These are phyloP conservation scores for Anaeromyces robustus DNA, from an alignment of 192 early-diverging fungal genomes.

Conservation along the genomic window DNA sequence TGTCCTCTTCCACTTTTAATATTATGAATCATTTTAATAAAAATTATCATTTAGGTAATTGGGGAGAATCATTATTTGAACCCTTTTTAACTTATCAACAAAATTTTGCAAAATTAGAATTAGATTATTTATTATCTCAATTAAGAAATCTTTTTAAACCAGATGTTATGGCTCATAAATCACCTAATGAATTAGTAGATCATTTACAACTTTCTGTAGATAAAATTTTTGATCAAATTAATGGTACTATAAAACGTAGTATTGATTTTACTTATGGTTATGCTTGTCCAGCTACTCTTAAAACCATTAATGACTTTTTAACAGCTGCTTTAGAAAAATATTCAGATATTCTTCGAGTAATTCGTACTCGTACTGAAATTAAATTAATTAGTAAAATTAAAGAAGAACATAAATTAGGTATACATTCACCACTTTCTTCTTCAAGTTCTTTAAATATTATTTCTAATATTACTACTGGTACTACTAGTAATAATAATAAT, in stretches of 20 bases:
- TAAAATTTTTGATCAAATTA: slow-evolving; percentile 16
- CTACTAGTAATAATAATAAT: too few relatives aligned
- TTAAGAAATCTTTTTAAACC: slow-evolving; percentile 9
- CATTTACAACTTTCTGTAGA: slow-evolving; percentile 20
- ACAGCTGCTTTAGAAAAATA: slow-evolving; percentile 22
- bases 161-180: slow-evolving; percentile 9
- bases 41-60: slow-evolving; percentile 10
- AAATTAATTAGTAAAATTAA: slow-evolving; percentile 17
- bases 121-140: slow-evolving; percentile 17
- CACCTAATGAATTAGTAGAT: slow-evolving; percentile 25
- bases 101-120: slow-evolving; percentile 37
- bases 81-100: slow-evolving; percentile 46
- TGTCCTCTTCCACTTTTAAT: neutral
- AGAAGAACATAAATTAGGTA: slow-evolving; percentile 4
- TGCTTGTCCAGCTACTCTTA: slow-evolving; percentile 30
- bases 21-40: slow-evolving; percentile 5
- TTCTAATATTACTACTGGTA: neutral
- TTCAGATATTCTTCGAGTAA: slow-evolving; percentile 4
- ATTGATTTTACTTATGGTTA: slow-evolving; percentile 45
- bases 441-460: neutral
- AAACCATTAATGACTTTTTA: slow-evolving; percentile 32
- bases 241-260: slow-evolving; percentile 28
- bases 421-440: neutral
- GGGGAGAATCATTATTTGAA: slow-evolving; percentile 46
- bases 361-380: slow-evolving; percentile 12